Evolutionary conservation across 2,329 filamentous ascomycete genomes (phyloP).

Genomic region (Lachnellula suecica): DNA sequence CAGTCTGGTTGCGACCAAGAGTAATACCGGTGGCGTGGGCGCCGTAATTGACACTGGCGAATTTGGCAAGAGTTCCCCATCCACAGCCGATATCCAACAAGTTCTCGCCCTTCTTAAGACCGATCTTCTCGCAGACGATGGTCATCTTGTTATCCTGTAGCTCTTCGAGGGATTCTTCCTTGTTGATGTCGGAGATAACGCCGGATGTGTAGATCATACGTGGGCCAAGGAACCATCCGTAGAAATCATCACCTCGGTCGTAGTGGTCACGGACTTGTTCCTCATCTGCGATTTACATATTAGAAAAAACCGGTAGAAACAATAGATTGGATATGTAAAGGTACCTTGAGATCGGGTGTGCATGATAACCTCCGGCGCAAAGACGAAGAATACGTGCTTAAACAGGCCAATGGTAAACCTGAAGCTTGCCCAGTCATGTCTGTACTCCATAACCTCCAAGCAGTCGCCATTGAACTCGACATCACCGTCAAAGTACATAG

Average conservation of each 20-base stretch:
- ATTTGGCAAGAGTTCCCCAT: constrained; percentile 95
- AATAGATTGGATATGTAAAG: constrained; percentile 15
- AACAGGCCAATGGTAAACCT: constrained; percentile 83
- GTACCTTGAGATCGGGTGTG: constrained; percentile 85
- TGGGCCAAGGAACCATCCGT: constrained; percentile 96
- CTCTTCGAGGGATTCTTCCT: constrained; percentile 89
- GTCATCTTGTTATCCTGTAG: constrained; percentile 97
- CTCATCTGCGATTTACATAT: constrained; percentile 65
- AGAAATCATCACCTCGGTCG: constrained; percentile 97
- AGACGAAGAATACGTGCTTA: constrained; percentile 83
- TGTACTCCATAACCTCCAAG: constrained; percentile 86
- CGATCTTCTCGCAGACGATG: constrained; percentile 94
- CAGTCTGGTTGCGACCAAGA: constrained; percentile 92
- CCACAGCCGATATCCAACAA: constrained; percentile 96
- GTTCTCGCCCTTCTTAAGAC: constrained; percentile 73
- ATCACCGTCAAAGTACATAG: constrained; percentile 95
- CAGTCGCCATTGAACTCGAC: constrained; percentile 94
- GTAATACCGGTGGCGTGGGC: constrained; percentile 83
- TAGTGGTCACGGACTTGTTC: constrained; percentile 98
- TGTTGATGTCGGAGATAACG: constrained; percentile 82
- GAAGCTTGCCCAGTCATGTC: constrained; percentile 97
- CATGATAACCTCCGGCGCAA: constrained; percentile 88
- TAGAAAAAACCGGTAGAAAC: constrained; percentile 19
- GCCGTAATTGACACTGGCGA: constrained; percentile 89
- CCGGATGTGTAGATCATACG: constrained; percentile 99